Conservation (phyloP, 306 rosid genomes). For the Lupinus albus region DNA sequence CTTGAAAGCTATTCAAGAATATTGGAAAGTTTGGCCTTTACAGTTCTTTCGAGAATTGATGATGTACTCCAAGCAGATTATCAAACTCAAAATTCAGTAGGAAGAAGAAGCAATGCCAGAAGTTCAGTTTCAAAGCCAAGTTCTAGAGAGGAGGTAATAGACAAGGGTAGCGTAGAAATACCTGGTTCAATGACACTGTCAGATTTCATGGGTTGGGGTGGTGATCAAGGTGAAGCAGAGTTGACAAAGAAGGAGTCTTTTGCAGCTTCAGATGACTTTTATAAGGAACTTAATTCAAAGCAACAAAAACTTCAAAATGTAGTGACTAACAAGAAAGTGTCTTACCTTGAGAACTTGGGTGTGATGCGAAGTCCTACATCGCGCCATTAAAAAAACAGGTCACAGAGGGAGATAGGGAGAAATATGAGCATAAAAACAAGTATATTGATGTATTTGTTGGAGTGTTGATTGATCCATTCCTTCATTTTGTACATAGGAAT, state of each 20-base stretch:
- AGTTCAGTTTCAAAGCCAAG: slow-evolving; percentile 42
- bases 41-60: slow-evolving; percentile 89
- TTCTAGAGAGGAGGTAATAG: slow-evolving; percentile 48
- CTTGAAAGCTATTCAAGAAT: slow-evolving; percentile 95
- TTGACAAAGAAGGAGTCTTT: slow-evolving; percentile 47
- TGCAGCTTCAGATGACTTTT: slow-evolving; percentile 42
- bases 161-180: slow-evolving; percentile 41
- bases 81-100: slow-evolving; percentile 56
- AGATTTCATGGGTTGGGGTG: slow-evolving; percentile 94
- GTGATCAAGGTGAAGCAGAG: slow-evolving; percentile 54
- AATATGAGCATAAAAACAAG: slow-evolving; percentile 13
- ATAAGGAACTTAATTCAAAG: slow-evolving; percentile 47
- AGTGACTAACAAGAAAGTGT: slow-evolving; percentile 61
- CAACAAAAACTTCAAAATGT: slow-evolving; percentile 52
- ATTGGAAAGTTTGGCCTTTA: slow-evolving; percentile 93
- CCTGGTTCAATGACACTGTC: slow-evolving; percentile 65
- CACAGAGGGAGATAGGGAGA: slow-evolving; percentile 17
- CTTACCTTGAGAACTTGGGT: slow-evolving; percentile 81
- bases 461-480: slow-evolving; percentile 46
- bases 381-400: slow-evolving; percentile 54
- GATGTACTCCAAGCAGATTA: slow-evolving; percentile 90
- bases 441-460: slow-evolving; percentile 37
- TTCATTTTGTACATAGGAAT: slow-evolving; percentile 65
- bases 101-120: slow-evolving; percentile 26
- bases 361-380: slow-evolving; percentile 80